Percentiles rank a stretch among this genome's conserved stretches.
phyloP scores from a whole-genome alignment of 2,329 filamentous ascomycete species.

The Pseudocercospora cruenta region DNA sequence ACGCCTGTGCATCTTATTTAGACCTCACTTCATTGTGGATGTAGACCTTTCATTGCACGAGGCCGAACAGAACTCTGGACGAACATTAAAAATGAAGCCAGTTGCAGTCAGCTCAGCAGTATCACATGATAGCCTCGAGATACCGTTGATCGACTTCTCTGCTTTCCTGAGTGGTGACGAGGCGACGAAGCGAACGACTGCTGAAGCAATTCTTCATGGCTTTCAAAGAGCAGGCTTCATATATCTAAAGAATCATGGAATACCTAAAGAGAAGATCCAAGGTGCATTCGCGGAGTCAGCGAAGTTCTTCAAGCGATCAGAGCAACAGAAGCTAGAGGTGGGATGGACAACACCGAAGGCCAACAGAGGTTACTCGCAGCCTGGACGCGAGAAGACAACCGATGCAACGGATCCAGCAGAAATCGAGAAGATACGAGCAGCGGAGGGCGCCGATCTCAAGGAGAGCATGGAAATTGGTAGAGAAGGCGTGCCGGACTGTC shows the following conservation, averaged over 20 bases:
- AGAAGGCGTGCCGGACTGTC: constrained; percentile 62
- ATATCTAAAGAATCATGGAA: constrained; percentile 80
- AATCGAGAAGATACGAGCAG: constrained; percentile 60
- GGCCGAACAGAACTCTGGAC: not conserved
- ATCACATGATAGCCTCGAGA: constrained; percentile 42
- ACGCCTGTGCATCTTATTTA: constrained; percentile 19
- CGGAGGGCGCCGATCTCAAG: constrained; percentile 56
- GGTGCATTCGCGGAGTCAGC: constrained; percentile 55
- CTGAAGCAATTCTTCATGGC: constrained; percentile 72
- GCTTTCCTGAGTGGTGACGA: constrained; percentile 65
- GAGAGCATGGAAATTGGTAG: constrained; percentile 65
- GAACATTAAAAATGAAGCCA: constrained; percentile 23
- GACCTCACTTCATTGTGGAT: constrained; percentile 19
- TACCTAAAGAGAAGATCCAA: constrained; percentile 54
- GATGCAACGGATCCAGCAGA: constrained; percentile 58
- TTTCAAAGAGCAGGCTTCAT: constrained; percentile 89
- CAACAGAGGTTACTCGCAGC: constrained; percentile 54
- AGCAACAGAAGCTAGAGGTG: constrained; percentile 65
- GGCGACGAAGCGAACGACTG: constrained; percentile 54
- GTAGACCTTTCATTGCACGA: not conserved
- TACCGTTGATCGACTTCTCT: constrained; percentile 70
- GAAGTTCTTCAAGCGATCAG: constrained; percentile 68
- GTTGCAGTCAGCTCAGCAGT: constrained; percentile 37
- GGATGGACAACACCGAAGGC: constrained; percentile 62
- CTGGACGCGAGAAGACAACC: constrained; percentile 70